Base-by-base conservation (phyloP, 2,329 filamentous ascomycete species). In the Stromatinia cepivora region DNA sequence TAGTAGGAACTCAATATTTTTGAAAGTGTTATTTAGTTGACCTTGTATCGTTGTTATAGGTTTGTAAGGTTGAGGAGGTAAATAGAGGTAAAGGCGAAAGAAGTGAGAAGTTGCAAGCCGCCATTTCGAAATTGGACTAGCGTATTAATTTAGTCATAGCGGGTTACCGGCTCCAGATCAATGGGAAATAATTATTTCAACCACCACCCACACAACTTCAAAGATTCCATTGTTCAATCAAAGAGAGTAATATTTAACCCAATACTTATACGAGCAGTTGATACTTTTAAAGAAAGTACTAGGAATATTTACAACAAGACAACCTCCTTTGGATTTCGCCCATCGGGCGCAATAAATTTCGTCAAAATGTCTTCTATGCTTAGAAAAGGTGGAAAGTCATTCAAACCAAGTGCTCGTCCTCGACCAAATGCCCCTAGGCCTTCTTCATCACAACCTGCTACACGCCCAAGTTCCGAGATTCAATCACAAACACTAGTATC, bases 381-480 rank as follows among this genome's bases (percentile, higher is more conserved):
- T 11, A 69, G 62, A 20, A 69, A 69, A 58, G 67, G 67, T 39
- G 64, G 31, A 34, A 77, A 75, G 62, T 66, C 66, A 3, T 92
- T 93, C 81, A 73, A 91, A 78, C 90, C 90, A 57, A 92, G 91
- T 81, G 86, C 86, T 73, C 87, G 86, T 45, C 78, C 84, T 73
- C 86, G 88, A 69, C 73, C 72, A 76, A 83, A 85, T 70, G 81
- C 84, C 71, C 82, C 82, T 72, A 80, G 81, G 68, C 78, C 81
- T 70, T 75, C 78, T 69, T 77, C 80, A 69, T 76, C 76, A 69
- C 77, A 78, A 61, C 75, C 81, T 56, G 78, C 81, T 45, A 72
- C 80, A 54, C 77, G 78, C 69, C 76, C 81, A 53, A 82, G 80
- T 73, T 77, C 79, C 67, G 79, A 80, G 71, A 79, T 78, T 46